Evolutionary conservation across 768 basidiomycete genomes (phyloP).

Genomic region (Daedaleopsis nitida): DNA sequence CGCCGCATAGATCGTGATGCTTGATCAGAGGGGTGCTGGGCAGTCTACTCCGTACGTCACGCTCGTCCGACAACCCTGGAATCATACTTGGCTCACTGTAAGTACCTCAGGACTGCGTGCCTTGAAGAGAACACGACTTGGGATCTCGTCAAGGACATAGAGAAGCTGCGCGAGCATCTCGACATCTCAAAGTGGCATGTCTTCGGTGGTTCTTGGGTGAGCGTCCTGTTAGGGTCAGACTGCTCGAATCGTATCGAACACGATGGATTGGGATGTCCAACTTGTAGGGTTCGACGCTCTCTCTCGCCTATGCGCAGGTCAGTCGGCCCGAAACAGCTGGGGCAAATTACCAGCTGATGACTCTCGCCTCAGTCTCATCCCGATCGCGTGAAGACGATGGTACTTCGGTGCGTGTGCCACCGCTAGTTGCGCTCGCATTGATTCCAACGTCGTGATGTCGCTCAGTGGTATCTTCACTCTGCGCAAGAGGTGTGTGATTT

Average conservation of each 20-base stretch:
- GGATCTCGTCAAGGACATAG: slow-evolving; percentile 91
- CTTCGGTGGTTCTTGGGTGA: slow-evolving; percentile 92
- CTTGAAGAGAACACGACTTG: slow-evolving; percentile 91
- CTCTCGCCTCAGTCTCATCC: slow-evolving; percentile 49
- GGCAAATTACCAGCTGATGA: not conserved
- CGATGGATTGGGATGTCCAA: not conserved
- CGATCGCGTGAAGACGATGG: slow-evolving; percentile 74
- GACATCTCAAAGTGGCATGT: slow-evolving; percentile 88
- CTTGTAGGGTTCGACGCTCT: slow-evolving; percentile 80
- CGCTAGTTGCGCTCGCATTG: not conserved
- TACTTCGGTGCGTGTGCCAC: slow-evolving; percentile 57
- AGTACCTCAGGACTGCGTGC: slow-evolving; percentile 57
- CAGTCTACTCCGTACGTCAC: slow-evolving; percentile 76
- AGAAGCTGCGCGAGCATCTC: slow-evolving; percentile 76
- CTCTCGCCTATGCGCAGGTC: slow-evolving; percentile 85
- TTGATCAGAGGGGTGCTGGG: slow-evolving; percentile 90
- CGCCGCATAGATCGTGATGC: slow-evolving; percentile 66
- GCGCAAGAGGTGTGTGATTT: slow-evolving; percentile 58
- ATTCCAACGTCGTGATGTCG: not conserved
- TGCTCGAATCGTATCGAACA: not conserved
- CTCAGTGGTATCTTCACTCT: slow-evolving; percentile 86
- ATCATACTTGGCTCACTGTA: not conserved
- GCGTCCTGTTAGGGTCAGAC: slow-evolving; percentile 7
- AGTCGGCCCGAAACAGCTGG: not conserved
- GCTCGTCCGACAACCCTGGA: not conserved